These are phyloP conservation scores for Larix sibirica DNA, from an alignment of 83 land plant genomes.

Conservation along the genomic window DNA sequence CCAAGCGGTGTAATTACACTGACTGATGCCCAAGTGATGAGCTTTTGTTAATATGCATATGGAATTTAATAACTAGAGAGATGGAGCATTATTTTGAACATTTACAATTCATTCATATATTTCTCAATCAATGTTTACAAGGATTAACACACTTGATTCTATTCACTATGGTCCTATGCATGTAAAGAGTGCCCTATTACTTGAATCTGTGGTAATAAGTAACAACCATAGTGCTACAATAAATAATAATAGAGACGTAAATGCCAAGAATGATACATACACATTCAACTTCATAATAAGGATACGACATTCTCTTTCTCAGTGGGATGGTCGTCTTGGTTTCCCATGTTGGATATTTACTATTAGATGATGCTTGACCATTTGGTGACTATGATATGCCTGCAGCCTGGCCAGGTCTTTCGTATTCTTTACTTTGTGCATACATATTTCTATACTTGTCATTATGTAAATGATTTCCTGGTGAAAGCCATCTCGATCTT, in stretches of 20 bases:
- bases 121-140: too few relatives aligned
- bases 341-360: not conserved
- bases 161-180: too few relatives aligned
- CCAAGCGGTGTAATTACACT: too few relatives aligned
- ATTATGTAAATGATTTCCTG: constrained; percentile 8
- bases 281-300: not conserved
- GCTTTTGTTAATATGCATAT: too few relatives aligned
- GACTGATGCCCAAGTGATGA: too few relatives aligned
- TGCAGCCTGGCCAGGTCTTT: not conserved
- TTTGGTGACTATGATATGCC: not conserved
- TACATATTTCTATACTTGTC: constrained; percentile 16
- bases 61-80: too few relatives aligned
- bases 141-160: too few relatives aligned
- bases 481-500: constrained; percentile 15
- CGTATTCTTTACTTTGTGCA: constrained; percentile 7
- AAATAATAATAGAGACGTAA: not conserved
- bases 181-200: too few relatives aligned
- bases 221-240: too few relatives aligned
- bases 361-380: not conserved
- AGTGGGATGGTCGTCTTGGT: constrained; percentile 1
- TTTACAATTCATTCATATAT: too few relatives aligned
- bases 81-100: too few relatives aligned
- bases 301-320: not conserved
- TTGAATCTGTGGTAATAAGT: too few relatives aligned
- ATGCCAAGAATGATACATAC: not conserved